Base-by-base conservation (phyloP, 2,329 filamentous ascomycete genomes). In the Calonectria leucothoes region DNA sequence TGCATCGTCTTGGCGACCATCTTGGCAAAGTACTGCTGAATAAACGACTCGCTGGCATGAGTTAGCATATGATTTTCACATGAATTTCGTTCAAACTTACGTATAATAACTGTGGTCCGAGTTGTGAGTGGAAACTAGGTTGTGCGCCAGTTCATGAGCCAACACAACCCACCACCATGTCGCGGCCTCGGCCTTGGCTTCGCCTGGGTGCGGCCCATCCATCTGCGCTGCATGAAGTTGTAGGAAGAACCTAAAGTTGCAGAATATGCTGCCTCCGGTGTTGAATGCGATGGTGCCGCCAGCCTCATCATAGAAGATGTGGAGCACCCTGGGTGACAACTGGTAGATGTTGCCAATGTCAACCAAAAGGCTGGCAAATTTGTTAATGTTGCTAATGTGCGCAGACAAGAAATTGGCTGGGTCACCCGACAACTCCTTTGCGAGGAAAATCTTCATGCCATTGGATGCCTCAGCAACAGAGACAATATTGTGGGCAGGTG, bases 131-230 rank as follows among this genome's bases (percentile, higher is more conserved):
- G 86, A 85, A 11, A 98, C 95, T 69, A 99, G 86, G 82, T 99
- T 99, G 85, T 99, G 97, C 71, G 97, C 96, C 83, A 99, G 86
- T 86, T 99, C 97, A 83, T 99, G 97, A 75, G 95, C 97, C 74
- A 98, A 84, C n/a, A 97, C 95, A 76, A 98, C 94, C 91, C 94
- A 98, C 96, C 96, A 98, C 88, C 96, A 98, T 1, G 93, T 91
- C 71, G 92, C 87, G 3, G 94, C 94, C 74, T 97, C 94, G 5
- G 91, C 88, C 82, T 87, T 91, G 20, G 87, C 90, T 68, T 88
- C 85, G 2, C 83, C 82, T 29, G 61, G 81, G 27, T 66, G 77
- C 52, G 27, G 82, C 63, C 71, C 85, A 63, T 76, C 79, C 61
- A 91, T 83, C 75, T 87, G 84, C 17, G 85, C 80, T 55, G 91